Conservation (phyloP, 352 stramenopile species). For the Globisporangium cederbergense region DNA sequence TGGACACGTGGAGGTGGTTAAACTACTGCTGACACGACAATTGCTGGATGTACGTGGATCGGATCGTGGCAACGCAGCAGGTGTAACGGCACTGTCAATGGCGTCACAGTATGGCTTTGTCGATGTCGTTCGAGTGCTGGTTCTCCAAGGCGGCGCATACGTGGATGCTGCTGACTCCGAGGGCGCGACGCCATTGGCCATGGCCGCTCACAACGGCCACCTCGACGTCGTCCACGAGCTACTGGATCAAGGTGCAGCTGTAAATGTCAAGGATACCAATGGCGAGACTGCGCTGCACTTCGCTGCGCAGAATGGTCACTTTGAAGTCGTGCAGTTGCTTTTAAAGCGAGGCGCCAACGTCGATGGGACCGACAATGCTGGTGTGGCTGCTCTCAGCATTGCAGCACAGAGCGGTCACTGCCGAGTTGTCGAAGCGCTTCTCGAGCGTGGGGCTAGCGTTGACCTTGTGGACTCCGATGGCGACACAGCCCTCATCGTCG, state of each 20-base stretch:
- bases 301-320: conserved; percentile 4
- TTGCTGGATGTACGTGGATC: neutral
- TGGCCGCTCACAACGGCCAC: conserved; percentile 1
- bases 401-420: neutral
- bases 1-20: neutral
- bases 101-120: neutral
- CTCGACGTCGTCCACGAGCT: neutral
- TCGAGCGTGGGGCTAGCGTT: neutral
- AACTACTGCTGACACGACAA: neutral
- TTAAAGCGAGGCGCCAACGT: neutral
- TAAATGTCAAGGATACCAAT: neutral
- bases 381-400: neutral
- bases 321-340: neutral
- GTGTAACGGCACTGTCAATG: neutral
- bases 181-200: neutral
- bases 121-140: neutral
- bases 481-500: conserved; percentile 4
- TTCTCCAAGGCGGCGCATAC: neutral
- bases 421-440: neutral
- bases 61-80: neutral
- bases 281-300: neutral
- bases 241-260: neutral
- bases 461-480: neutral
- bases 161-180: neutral
- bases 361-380: neutral